Evolutionary conservation across 305 asterid species (phyloP).

Genomic region (Solanum hybrid): DNA sequence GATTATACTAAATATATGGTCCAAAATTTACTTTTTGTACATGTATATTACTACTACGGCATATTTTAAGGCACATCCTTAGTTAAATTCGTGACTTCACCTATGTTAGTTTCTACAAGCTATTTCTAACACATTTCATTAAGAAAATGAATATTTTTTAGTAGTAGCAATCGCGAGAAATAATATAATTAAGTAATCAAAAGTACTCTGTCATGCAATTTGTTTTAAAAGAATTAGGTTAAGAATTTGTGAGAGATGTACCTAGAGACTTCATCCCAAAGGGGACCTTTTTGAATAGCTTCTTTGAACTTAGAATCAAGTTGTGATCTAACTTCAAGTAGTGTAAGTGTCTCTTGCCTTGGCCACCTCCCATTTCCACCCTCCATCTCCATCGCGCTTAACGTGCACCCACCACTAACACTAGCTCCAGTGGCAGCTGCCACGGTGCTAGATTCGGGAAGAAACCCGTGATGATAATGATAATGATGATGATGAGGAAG

Average conservation of each 20-base stretch:
- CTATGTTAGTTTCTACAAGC: not conserved
- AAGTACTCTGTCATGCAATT: not conserved
- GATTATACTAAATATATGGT: not conserved
- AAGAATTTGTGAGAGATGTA: conserved; percentile 7
- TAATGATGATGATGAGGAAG: conserved; percentile 12
- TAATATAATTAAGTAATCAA: not conserved
- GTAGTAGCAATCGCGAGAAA: not conserved
- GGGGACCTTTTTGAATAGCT: conserved; percentile 89
- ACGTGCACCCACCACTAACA: not conserved
- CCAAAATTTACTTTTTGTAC: not conserved
- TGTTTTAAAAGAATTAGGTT: not conserved
- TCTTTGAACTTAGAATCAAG: conserved; percentile 87
- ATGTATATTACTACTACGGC: not conserved
- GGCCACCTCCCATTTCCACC: conserved; percentile 83
- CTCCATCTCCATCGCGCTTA: conserved; percentile 35
- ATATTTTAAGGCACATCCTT: not conserved
- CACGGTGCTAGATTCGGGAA: conserved; percentile 10
- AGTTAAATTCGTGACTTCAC: not conserved
- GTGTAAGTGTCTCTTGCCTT: conserved; percentile 93
- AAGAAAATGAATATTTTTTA: not conserved
- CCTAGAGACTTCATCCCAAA: conserved; percentile 99
- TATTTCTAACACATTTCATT: not conserved
- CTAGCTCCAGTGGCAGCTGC: conserved; percentile 10
- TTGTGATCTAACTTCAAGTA: conserved; percentile 89
- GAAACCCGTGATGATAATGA: conserved; percentile 14